Conservation (phyloP, 179 eudicot species). For the Nepenthes alata region DNA sequence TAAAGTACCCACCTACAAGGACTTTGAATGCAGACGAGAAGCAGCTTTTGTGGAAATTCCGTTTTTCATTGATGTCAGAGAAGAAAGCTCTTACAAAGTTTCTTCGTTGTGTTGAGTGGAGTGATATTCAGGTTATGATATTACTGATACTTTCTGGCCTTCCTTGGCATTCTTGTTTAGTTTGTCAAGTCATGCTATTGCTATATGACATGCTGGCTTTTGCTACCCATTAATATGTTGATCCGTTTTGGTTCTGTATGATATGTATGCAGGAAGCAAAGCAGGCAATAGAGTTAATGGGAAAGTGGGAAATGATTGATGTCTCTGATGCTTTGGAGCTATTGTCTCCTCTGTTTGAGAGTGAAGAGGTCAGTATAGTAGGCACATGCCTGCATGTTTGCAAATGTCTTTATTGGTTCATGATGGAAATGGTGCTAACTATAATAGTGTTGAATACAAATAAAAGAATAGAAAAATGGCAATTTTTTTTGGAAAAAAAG, state of each 20-base stretch:
- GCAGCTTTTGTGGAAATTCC: constrained; percentile 93
- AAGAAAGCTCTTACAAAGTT: constrained; percentile 92
- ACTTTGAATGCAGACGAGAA: constrained; percentile 87
- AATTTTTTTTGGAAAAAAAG: too few species aligned
- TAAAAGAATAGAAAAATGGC: too few species aligned
- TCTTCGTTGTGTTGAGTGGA: constrained; percentile 98
- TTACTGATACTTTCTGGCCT: constrained; percentile 1
- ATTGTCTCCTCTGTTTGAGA: constrained; percentile 89
- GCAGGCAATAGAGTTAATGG: constrained; percentile 82
- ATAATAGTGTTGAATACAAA: too few species aligned
- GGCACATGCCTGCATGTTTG: neutral
- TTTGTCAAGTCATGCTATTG: neutral
- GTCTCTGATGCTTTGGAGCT: constrained; percentile 96
- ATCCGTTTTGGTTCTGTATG: neutral
- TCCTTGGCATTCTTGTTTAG: neutral
- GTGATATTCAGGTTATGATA: constrained; percentile 76
- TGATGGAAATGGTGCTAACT: too few species aligned
- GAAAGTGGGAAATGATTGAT: constrained; percentile 87
- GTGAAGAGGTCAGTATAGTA: constrained; percentile 81
- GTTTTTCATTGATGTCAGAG: constrained; percentile 91
- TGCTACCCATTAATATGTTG: constrained; percentile 7
- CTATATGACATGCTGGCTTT: constrained; percentile 4
- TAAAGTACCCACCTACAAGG: constrained; percentile 91
- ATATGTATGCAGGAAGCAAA: constrained; percentile 72
- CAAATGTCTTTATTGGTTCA: neutral